Percentiles rank a stretch among this genome's conserved stretches.
Evolutionary conservation across 108 stramenopile genomes (phyloP).

Genomic region (Seminavis robusta): DNA sequence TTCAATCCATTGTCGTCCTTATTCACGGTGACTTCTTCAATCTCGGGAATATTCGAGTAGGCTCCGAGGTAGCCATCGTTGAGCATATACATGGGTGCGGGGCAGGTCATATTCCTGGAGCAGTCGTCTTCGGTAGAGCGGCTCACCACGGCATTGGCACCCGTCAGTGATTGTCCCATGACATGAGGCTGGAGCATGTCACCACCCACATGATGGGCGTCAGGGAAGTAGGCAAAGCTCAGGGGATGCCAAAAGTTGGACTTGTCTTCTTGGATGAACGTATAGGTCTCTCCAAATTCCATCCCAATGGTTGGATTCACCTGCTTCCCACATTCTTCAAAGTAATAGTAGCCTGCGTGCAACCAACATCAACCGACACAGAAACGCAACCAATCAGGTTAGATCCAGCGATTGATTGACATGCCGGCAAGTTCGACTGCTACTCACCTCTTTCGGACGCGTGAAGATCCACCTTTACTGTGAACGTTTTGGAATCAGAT

Average conservation of each 20-base stretch:
- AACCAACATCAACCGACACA: too few relatives aligned
- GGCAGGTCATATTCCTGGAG: conserved; percentile 34
- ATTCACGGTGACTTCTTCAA: not conserved
- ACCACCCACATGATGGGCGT: conserved; percentile 77
- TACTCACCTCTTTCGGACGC: too few relatives aligned
- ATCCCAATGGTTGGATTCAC: conserved; percentile 67
- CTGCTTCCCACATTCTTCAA: conserved; percentile 66
- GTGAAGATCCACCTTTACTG: too few relatives aligned
- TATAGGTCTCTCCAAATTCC: conserved; percentile 53
- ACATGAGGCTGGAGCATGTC: conserved; percentile 80
- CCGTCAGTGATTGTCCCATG: conserved; percentile 8
- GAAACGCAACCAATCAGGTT: too few relatives aligned
- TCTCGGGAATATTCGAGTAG: conserved; percentile 31
- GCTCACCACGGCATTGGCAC: not conserved
- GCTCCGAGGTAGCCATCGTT: conserved; percentile 50
- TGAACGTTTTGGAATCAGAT: too few relatives aligned
- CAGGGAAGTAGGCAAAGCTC: conserved; percentile 85
- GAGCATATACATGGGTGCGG: conserved; percentile 75
- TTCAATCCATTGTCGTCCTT: conserved; percentile 74
- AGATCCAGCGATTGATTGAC: too few relatives aligned
- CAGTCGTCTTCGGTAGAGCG: conserved; percentile 20
- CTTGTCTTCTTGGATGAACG: conserved; percentile 46
- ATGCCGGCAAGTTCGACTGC: too few relatives aligned
- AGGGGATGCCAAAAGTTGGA: conserved; percentile 75
- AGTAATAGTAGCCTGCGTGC: conserved; percentile 67